phyloP scores from a whole-genome alignment of 1,139 yeast species.

The Debaryomyces coudertii region DNA sequence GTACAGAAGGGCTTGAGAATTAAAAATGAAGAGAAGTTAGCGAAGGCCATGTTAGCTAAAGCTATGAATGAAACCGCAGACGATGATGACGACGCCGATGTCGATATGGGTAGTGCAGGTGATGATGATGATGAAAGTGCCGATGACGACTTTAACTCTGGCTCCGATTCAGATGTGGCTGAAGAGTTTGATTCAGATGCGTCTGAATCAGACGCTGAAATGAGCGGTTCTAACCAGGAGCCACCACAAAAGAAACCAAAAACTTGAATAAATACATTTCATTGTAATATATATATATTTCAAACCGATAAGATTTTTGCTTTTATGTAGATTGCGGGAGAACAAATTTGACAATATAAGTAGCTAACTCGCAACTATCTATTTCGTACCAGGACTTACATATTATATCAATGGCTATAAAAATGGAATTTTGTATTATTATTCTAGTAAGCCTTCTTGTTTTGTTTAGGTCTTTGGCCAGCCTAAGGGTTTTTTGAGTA shows the following conservation, averaged over 20 bases:
- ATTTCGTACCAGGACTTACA: too few relatives aligned
- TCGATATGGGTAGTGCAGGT: slow-evolving; percentile 76
- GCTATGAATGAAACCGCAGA: slow-evolving; percentile 74
- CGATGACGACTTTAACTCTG: slow-evolving; percentile 68
- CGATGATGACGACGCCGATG: slow-evolving; percentile 61
- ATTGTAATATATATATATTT: not conserved
- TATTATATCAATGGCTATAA: too few relatives aligned
- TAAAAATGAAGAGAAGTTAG: slow-evolving; percentile 87
- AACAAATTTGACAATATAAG: too few relatives aligned
- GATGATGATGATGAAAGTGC: slow-evolving; percentile 70
- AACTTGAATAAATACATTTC: slow-evolving; percentile 15
- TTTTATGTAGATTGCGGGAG: not conserved
- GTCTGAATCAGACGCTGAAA: slow-evolving; percentile 39
- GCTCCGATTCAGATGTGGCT: slow-evolving; percentile 72
- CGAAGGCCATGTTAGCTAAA: slow-evolving; percentile 75
- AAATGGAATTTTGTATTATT: too few relatives aligned
- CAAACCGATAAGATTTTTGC: not conserved
- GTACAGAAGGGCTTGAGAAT: slow-evolving; percentile 76
- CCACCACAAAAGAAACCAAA: slow-evolving; percentile 53
- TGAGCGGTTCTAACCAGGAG: slow-evolving; percentile 36
- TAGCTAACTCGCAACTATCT: too few relatives aligned
- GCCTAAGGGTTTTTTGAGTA: not conserved
- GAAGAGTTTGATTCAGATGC: slow-evolving; percentile 88
- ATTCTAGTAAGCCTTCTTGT: not conserved
- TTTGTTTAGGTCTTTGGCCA: not conserved